phyloP scores from a whole-genome alignment of 306 rosid species.

The Citrullus colocynthis region DNA sequence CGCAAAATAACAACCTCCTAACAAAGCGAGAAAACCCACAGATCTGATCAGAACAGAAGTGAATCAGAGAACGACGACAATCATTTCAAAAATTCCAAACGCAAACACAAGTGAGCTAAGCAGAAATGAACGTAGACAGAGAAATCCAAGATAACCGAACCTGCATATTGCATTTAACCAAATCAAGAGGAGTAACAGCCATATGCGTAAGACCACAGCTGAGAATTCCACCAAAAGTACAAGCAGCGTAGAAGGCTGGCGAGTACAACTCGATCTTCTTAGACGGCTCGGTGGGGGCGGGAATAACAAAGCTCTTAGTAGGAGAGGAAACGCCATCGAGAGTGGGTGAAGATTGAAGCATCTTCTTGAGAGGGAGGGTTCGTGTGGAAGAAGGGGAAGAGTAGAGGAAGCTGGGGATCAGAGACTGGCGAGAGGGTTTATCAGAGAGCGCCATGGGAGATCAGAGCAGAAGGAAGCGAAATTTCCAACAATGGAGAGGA shows the following conservation, averaged over 20 bases:
- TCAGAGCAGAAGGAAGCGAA: not conserved
- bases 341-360: constrained; percentile 24
- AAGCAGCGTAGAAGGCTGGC: constrained; percentile 74
- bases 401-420: constrained; percentile 70
- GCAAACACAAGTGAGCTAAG: not conserved
- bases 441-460: constrained; percentile 47
- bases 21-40: not conserved
- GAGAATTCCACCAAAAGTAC: constrained; percentile 73
- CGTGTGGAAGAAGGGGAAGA: constrained; percentile 33
- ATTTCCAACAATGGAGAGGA: not conserved
- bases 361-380: constrained; percentile 38
- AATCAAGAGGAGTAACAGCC: constrained; percentile 94
- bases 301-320: constrained; percentile 22
- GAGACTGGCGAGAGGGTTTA: constrained; percentile 33
- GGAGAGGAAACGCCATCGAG: constrained; percentile 11
- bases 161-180: constrained; percentile 99
- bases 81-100: not conserved
- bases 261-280: constrained; percentile 83
- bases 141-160: constrained; percentile 25
- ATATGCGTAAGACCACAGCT: constrained; percentile 92
- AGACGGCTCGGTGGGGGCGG: constrained; percentile 47
- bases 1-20: not conserved
- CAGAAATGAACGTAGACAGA: not conserved
- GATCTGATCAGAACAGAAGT: constrained; percentile 25
- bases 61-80: not conserved